Evolutionary conservation across 2,329 filamentous ascomycete species (phyloP).

Genomic region (Venturia asperata): DNA sequence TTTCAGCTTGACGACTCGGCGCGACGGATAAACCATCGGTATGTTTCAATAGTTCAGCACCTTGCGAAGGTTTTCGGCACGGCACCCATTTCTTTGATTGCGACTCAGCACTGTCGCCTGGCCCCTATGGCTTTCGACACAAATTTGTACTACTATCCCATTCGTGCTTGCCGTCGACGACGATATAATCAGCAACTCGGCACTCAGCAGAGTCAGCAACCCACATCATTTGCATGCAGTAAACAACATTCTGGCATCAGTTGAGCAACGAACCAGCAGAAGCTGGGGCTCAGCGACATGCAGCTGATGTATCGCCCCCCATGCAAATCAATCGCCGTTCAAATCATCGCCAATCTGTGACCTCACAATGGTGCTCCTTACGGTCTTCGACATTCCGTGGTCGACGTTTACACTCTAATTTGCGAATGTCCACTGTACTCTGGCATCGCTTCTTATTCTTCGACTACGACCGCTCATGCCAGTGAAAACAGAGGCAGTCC

Average conservation of each 20-base stretch:
- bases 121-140: constrained; percentile 19
- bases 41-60: constrained; percentile 17
- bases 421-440: not conserved
- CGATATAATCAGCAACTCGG: constrained; percentile 17
- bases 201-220: constrained; percentile 17
- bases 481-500: constrained; percentile 1
- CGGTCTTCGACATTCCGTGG: constrained; percentile 7
- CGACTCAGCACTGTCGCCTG: constrained; percentile 17
- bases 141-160: constrained; percentile 18
- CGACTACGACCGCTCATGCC: not conserved
- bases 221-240: constrained; percentile 13
- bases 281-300: constrained; percentile 3
- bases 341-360: not conserved
- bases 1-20: constrained; percentile 17
- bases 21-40: constrained; percentile 18
- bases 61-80: constrained; percentile 17
- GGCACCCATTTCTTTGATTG: constrained; percentile 17
- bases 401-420: constrained; percentile 5
- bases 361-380: not conserved
- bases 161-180: constrained; percentile 15
- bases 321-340: not conserved
- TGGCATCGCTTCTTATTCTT: not conserved
- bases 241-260: constrained; percentile 11
- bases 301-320: not conserved
- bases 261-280: not conserved